Conservation (phyloP, 179 eudicot genomes). For the Actinidia polygama region DNA sequence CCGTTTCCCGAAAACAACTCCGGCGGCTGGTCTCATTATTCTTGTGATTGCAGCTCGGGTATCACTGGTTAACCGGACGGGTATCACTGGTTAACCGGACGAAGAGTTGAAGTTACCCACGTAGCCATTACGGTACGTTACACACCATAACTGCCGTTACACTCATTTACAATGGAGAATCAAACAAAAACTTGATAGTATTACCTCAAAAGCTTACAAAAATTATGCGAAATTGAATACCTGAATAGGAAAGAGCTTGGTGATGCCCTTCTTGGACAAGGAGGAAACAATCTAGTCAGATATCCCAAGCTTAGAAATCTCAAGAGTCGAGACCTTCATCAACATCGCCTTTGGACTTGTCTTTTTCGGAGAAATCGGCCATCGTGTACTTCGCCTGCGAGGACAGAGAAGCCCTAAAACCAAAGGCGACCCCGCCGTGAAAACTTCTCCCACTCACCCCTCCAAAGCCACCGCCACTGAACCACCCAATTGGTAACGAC, state of each 20-base stretch:
- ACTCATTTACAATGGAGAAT: no score
- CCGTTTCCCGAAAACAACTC: no score
- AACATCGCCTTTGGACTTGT: slow-evolving; percentile 28
- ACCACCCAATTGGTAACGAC: not conserved
- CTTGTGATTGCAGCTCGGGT: no score
- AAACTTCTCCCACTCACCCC: slow-evolving; percentile 10
- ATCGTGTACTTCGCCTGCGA: slow-evolving; percentile 56
- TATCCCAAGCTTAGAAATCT: slow-evolving; percentile 75
- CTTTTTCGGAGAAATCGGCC: slow-evolving; percentile 59
- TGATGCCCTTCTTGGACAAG: slow-evolving; percentile 68
- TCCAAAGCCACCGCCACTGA: not conserved
- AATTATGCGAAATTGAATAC: slow-evolving; percentile 27
- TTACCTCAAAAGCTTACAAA: no score
- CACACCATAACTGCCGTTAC: no score
- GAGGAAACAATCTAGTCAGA: slow-evolving; percentile 53
- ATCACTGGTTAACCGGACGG: no score
- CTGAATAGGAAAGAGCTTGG: slow-evolving; percentile 95
- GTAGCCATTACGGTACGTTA: no score
- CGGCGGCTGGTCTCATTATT: no score
- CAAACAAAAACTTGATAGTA: no score
- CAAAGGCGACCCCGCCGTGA: slow-evolving; percentile 25
- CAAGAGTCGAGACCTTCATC: slow-evolving; percentile 75
- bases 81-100: no score
- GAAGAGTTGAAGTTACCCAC: no score
- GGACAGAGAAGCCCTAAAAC: slow-evolving; percentile 43